Base-by-base conservation (phyloP, 345 rosid genomes). In the Brassica juncea region DNA sequence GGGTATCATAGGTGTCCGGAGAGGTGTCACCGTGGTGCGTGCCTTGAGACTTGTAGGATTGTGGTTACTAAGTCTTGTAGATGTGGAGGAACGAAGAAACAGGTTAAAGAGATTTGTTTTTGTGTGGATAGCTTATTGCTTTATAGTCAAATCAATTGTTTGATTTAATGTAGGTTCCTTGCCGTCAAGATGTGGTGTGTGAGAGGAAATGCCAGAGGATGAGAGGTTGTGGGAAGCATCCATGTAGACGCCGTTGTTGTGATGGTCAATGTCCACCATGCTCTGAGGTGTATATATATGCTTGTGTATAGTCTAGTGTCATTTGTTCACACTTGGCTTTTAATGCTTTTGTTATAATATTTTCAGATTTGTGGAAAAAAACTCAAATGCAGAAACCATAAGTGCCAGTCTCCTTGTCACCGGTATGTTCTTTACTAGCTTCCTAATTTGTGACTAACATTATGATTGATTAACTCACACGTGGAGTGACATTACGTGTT, bases 231-330 rank as follows among this genome's bases (percentile, higher is more conserved):
- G 96, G 91, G 62, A 88, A 93, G 15, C 99, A 92, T 89, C 92
- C 97, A 72, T 94, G 98, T 84, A 92, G 80, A 82, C 91, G 95
- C 0, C 93, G 95, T 12, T 92, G 99, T 82, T 92, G 99, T 81
- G 95, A 91, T 86, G 99, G 97, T 54, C 84, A 90, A 74, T 94
- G 97, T 78, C 97, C 92, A 1, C 95, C 97, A 3, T 92, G 97
- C 85, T 87, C 89, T 34, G 97, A 92, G 95, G 97, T 91, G 66
- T 49, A 75, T 16, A 75, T 32, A 11, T 4, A 3, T 44, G 52
- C 15, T 0, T 49, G 55, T 1, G n/a, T 70, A 4, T 3, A 70
- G 5, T 80, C 5, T 80, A 4, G 21, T 49, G 14, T 25, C 68
- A 31, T 44, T 44, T 5, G 55, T n/a, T 73, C 39, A 39, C 21